Conservation (phyloP, 352 stramenopile species). For the Phytophthora meadii region DNA sequence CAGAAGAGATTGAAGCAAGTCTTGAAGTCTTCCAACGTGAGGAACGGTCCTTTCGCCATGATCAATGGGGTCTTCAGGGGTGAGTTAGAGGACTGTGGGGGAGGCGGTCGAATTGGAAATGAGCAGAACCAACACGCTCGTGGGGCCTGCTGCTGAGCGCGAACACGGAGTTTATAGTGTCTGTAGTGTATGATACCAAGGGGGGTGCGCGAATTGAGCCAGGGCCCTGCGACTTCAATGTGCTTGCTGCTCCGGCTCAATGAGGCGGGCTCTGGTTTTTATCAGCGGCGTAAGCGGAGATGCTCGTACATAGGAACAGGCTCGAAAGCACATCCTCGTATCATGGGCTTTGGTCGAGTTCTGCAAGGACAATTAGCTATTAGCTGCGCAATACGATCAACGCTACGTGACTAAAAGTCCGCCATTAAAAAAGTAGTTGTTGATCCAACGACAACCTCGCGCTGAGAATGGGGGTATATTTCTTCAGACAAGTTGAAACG, state of each 20-base stretch:
- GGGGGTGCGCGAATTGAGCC: neutral
- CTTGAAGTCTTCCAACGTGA: conserved; percentile 64
- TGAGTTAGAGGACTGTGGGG: conserved; percentile 3
- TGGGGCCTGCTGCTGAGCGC: neutral
- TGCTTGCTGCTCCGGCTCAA: conserved; percentile 7
- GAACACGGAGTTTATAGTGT: neutral
- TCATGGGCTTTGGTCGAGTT: conserved; percentile 5
- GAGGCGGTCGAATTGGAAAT: conserved; percentile 21
- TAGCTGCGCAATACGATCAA: neutral
- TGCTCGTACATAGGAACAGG: conserved; percentile 2
- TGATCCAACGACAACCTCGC: too few relatives aligned
- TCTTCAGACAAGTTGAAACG: neutral
- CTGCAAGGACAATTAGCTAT: neutral
- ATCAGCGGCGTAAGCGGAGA: conserved; percentile 1
- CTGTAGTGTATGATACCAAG: neutral
- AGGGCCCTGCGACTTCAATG: conserved; percentile 13
- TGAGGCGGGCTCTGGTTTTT: conserved; percentile 9
- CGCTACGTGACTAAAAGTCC: neutral
- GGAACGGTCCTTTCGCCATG: conserved; percentile 38
- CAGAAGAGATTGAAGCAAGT: conserved; percentile 68
- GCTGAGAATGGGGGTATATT: too few relatives aligned
- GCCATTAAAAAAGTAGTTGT: too few relatives aligned
- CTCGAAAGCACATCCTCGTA: conserved; percentile 7
- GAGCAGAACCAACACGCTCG: conserved; percentile 2
- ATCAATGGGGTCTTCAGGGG: neutral